A percentile compares a stretch with the other conserved stretches of the same genome.
These are phyloP conservation scores for Neoconidiobolus thromboides DNA, from an alignment of 371 early-diverging fungal species.

Conservation along the genomic window DNA sequence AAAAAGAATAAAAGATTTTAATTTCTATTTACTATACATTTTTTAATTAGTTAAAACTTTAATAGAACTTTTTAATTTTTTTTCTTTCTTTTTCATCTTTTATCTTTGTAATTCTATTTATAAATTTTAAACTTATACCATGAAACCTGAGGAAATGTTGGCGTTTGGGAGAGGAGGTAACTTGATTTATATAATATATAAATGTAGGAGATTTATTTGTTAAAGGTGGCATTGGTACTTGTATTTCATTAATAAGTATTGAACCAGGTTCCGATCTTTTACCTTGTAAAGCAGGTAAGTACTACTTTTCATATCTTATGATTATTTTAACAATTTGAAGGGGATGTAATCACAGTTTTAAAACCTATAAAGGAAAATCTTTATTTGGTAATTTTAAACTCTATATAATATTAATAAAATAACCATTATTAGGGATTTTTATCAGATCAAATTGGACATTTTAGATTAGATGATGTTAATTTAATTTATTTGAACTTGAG, in stretches of 20 bases:
- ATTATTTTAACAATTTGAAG: neutral
- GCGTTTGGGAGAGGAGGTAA: too few relatives aligned
- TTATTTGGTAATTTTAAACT: constrained; percentile 2
- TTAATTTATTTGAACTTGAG: constrained; percentile 5
- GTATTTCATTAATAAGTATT: neutral
- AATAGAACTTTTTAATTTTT: too few relatives aligned
- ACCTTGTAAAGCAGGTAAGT: constrained; percentile 3
- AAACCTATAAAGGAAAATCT: constrained; percentile 4
- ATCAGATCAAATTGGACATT: constrained; percentile 4
- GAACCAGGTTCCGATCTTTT: neutral
- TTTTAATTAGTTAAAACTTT: too few relatives aligned
- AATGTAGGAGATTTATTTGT: too few relatives aligned
- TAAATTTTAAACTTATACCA: too few relatives aligned
- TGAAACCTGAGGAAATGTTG: too few relatives aligned
- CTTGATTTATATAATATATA: too few relatives aligned
- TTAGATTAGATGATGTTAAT: constrained; percentile 2
- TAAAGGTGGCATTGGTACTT: constrained; percentile 7
- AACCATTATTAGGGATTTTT: neutral
- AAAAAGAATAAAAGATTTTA: too few relatives aligned
- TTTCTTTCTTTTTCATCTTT: too few relatives aligned
- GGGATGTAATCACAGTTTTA: constrained; percentile 6
- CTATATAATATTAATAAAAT: neutral
- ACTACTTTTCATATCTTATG: neutral
- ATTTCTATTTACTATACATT: too few relatives aligned
- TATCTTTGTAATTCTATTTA: too few relatives aligned